Percentiles rank a stretch among this genome's conserved stretches.
phyloP scores from a whole-genome alignment of 139 green algal species.

The Astrephomene gubernaculifera region DNA sequence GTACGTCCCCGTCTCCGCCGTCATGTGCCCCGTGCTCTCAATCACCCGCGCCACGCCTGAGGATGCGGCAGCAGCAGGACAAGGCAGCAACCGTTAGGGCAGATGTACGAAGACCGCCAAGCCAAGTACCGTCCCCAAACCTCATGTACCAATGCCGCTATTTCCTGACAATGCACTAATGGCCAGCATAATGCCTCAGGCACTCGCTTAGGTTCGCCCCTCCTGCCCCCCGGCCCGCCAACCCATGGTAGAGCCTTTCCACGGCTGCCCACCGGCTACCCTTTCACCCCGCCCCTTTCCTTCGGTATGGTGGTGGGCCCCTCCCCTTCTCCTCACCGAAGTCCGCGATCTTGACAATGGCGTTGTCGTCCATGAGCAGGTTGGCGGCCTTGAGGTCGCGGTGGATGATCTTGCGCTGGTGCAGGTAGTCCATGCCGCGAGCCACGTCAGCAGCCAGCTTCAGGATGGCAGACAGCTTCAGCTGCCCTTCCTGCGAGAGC shows the following conservation, averaged over 20 bases:
- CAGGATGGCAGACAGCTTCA: conserved; percentile 80
- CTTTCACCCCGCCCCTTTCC: too few species aligned
- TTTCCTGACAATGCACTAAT: too few species aligned
- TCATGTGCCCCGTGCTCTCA: conserved; percentile 92
- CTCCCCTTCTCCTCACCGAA: too few species aligned
- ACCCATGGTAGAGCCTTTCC: too few species aligned
- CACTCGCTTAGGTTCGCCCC: too few species aligned
- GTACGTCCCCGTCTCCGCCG: conserved; percentile 99
- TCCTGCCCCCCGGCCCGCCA: too few species aligned
- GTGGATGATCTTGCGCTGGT: conserved; percentile 98
- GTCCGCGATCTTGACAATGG: conserved; percentile 94
- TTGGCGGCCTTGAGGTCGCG: conserved; percentile 88
- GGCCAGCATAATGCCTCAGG: too few species aligned
- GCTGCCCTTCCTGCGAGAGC: conserved; percentile 55
- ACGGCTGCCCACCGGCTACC: too few species aligned
- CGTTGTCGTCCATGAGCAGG: conserved; percentile 96
- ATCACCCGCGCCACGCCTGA: conserved; percentile 91
- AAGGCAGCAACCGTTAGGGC: background rate
- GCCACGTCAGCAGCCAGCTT: conserved; percentile 90
- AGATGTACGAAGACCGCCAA: background rate
- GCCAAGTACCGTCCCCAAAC: too few species aligned
- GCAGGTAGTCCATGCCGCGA: conserved; percentile 99
- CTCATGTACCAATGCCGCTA: too few species aligned
- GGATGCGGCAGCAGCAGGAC: background rate
- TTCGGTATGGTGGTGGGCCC: too few species aligned